Evolutionary conservation across 208 protist species (phyloP).

Genomic region (Wallacemonas sp.): DNA sequence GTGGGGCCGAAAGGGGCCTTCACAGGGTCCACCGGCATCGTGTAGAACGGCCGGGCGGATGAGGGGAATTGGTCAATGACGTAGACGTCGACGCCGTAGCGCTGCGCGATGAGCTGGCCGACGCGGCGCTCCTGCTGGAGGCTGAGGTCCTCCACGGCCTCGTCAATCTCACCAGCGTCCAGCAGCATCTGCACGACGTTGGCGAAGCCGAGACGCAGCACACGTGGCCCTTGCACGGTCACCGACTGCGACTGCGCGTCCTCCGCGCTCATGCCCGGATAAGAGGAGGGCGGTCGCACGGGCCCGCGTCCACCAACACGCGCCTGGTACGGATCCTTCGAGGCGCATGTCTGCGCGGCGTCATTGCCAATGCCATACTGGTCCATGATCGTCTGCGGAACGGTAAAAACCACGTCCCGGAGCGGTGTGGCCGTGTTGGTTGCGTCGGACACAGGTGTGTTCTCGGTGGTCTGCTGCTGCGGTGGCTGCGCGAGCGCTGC

Average conservation of each 20-base stretch:
- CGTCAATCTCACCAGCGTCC: slow-evolving; percentile 16
- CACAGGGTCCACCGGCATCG: slow-evolving; percentile 88
- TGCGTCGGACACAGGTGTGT: neutral
- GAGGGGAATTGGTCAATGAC: slow-evolving; percentile 97
- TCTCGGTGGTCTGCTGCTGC: neutral
- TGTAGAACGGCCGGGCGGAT: slow-evolving; percentile 98
- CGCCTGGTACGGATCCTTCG: slow-evolving; percentile 46
- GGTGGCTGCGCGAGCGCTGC: slow-evolving; percentile 9
- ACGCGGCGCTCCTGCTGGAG: slow-evolving; percentile 92
- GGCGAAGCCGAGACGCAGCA: slow-evolving; percentile 58
- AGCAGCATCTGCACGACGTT: slow-evolving; percentile 43
- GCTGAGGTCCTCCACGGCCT: slow-evolving; percentile 71
- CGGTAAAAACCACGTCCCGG: slow-evolving; percentile 26
- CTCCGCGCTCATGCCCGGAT: neutral
- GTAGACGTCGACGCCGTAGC: slow-evolving; percentile 98
- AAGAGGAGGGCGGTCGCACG: neutral
- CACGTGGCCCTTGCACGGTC: slow-evolving; percentile 10
- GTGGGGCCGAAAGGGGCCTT: slow-evolving; percentile 18
- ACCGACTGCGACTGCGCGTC: neutral
- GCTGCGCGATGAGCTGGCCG: slow-evolving; percentile 93
- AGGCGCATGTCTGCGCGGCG: neutral
- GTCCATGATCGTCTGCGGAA: slow-evolving; percentile 22
- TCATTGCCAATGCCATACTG: slow-evolving; percentile 17
- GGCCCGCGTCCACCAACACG: slow-evolving; percentile 31
- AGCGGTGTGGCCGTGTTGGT: neutral